Percentiles rank a stretch among this genome's conserved stretches.
Conservation (phyloP, 345 rosid genomes). For the Citrus unshiu region DNA sequence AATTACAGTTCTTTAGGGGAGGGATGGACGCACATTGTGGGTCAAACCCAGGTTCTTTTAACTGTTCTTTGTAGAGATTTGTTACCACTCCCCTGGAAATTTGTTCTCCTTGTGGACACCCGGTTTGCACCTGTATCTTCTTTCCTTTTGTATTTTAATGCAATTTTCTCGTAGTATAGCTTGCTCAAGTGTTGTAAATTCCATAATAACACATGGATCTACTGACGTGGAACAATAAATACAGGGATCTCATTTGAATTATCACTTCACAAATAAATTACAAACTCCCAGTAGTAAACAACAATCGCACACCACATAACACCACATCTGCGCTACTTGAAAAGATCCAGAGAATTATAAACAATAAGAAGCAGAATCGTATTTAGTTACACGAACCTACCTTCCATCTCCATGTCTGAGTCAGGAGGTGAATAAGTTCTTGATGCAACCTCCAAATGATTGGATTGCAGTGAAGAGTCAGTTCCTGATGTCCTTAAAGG, state of each 20-base stretch:
- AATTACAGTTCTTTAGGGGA: not conserved
- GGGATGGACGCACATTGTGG: not conserved
- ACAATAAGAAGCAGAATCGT: constrained; percentile 6
- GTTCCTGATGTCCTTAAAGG: constrained; percentile 19
- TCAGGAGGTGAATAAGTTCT: constrained; percentile 32
- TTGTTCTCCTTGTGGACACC: not conserved
- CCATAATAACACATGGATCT: not conserved
- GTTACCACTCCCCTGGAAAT: not conserved
- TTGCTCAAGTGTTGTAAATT: not conserved
- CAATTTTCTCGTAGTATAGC: not conserved
- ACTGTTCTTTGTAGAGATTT: not conserved
- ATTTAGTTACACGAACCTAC: constrained; percentile 51
- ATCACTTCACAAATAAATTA: not conserved
- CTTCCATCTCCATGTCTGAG: constrained; percentile 96
- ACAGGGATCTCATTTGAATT: not conserved
- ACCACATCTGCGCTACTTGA: not conserved
- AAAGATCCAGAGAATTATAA: not conserved
- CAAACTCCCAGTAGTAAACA: not conserved
- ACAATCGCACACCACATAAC: not conserved
- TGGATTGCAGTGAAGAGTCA: constrained; percentile 8
- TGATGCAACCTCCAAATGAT: constrained; percentile 10
- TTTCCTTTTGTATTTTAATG: not conserved
- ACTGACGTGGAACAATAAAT: not conserved
- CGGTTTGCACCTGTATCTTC: not conserved
- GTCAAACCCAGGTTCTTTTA: no score